Base-by-base conservation (phyloP, 768 basidiomycete species). In the Leccinum aurantiacum region DNA sequence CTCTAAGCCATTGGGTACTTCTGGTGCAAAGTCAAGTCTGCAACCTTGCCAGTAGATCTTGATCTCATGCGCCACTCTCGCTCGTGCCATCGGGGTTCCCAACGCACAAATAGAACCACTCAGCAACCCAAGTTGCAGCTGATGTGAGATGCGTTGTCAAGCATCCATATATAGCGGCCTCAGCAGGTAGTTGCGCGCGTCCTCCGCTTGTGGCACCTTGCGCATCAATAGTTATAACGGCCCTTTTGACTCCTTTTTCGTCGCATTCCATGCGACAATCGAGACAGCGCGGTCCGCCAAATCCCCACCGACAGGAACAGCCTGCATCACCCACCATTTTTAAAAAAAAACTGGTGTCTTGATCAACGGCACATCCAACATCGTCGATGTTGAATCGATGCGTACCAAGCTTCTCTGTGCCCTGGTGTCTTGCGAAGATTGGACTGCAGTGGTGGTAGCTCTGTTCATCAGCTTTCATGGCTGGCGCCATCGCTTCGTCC, bases 271-370 rank as follows among this genome's bases (percentile, higher is more conserved):
- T 0, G 71, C 69, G 0, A 81, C 25, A 27, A n/a, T n/a, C n/a
- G n/a, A n/a, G n/a, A n/a, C n/a, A n/a, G 25, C 1, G 25, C 25
- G 25, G 7, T 1, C 25, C 25, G 80, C 88, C 91, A 41, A 65
- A 95, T 78, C 68, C 95, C 93, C 10, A 86, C 38, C 4, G 93
- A 69, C 1, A 93, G 93, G 77, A 95, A 96, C 31, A 93, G 78
- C 38, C 38, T 1, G 7, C 38, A 2, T 17, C 3, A 17, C 17
- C 17, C 17, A 41, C 14, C 38, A 9, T 8, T 22, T 22, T 22
- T 2, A 22, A 22, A 22, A 22, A 1, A 41, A 41, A 9, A 41
- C 6, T 17, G 5, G 6, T 38, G 15, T 41, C 38, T 35, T 41
- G 15, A 41, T 41, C 3, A 41, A 41, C 38, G 17, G 17, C 15